Percentiles rank a stretch among this genome's conserved stretches.
phyloP scores from a whole-genome alignment of 139 green algal genomes.

The Chlamydomonas eustigma region DNA sequence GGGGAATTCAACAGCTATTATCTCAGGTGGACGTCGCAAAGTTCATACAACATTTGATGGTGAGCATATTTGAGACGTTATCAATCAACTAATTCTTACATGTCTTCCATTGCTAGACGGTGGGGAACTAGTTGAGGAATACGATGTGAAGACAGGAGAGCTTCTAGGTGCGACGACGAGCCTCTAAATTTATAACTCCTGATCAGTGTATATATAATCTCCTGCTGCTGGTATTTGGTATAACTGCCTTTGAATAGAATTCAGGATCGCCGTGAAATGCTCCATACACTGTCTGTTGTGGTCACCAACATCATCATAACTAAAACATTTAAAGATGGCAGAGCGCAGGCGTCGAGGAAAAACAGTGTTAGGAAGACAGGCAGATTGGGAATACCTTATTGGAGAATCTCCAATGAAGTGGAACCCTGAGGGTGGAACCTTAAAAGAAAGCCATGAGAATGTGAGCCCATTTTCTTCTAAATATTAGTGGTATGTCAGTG shows the following conservation, averaged over 20 bases:
- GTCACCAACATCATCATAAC: too few species aligned
- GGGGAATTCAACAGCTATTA: constrained; percentile 33
- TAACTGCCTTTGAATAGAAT: too few species aligned
- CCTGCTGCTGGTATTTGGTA: too few species aligned
- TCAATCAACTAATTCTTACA: neutral
- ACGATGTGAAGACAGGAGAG: constrained; percentile 19
- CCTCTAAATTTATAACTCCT: neutral
- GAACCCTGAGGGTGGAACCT: constrained; percentile 13
- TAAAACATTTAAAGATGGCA: constrained; percentile 19
- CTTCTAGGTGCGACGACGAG: constrained; percentile 13
- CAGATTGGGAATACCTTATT: constrained; percentile 39
- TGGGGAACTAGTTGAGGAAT: constrained; percentile 21
- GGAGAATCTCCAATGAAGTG: constrained; percentile 20
- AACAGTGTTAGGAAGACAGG: constrained; percentile 25
- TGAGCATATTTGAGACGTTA: neutral
- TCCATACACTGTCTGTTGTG: too few species aligned
- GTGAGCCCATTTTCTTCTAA: constrained; percentile 14
- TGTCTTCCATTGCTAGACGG: constrained; percentile 15
- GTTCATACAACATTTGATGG: constrained; percentile 40
- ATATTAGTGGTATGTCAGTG: too few species aligned
- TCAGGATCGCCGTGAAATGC: too few species aligned
- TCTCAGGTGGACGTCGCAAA: constrained; percentile 20
- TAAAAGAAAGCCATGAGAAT: constrained; percentile 35
- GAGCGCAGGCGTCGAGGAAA: constrained; percentile 33
- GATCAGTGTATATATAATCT: too few species aligned